Percentiles rank a stretch among this genome's conserved stretches.
Evolutionary conservation across 495 filamentous ascomycete species (phyloP).

Genomic region (Hypoxylon fragiforme): DNA sequence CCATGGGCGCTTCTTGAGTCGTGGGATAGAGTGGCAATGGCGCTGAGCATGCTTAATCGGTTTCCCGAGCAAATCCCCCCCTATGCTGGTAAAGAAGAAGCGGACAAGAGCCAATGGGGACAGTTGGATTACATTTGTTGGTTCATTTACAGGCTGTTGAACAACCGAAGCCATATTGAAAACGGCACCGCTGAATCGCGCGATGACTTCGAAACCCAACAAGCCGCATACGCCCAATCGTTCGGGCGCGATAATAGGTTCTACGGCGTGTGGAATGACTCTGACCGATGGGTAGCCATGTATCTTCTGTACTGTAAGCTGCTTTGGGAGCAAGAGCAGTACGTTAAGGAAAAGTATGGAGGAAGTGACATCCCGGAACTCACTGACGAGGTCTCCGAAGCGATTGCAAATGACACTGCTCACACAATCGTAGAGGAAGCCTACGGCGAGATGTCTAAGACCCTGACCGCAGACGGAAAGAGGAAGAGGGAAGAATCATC

Average conservation of each 20-base stretch:
- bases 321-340: not conserved
- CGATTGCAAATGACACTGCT: not conserved
- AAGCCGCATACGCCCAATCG: not conserved
- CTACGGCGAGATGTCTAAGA: no score
- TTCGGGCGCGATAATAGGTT: conserved; percentile 5
- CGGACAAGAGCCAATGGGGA: not conserved
- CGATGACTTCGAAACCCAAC: conserved; percentile 3
- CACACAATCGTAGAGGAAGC: no score
- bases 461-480: no score
- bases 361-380: not conserved
- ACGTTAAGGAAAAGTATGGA: not conserved
- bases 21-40: not conserved
- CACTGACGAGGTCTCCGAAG: not conserved
- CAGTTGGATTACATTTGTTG: not conserved
- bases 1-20: not conserved
- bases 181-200: not conserved
- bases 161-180: conserved; percentile 7
- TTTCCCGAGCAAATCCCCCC: not conserved
- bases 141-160: conserved; percentile 12
- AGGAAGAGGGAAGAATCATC: no score
- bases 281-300: conserved; percentile 14
- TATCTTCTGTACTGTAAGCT: conserved; percentile 19
- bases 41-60: not conserved
- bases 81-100: not conserved
- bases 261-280: conserved; percentile 2